These are phyloP conservation scores for Serpula lacrymans DNA, from an alignment of 768 basidiomycete species.

Conservation along the genomic window DNA sequence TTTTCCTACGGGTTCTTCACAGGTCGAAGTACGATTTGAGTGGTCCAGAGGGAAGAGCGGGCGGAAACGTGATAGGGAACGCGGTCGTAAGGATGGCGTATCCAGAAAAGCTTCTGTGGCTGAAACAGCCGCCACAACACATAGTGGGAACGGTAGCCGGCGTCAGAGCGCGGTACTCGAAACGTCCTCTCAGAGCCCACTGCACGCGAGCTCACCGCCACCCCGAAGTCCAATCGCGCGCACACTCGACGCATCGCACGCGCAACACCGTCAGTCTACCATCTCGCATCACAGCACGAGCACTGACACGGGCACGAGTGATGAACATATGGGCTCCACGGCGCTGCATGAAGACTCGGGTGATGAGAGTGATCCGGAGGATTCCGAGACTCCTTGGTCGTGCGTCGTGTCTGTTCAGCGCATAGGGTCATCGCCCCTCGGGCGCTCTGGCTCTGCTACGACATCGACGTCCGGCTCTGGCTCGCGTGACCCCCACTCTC, in stretches of 20 bases:
- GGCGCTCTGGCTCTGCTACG: constrained; percentile 7
- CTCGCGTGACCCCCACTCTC: neutral
- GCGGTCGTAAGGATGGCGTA: constrained; percentile 15
- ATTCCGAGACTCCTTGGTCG: constrained; percentile 95
- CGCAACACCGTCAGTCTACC: constrained; percentile 35
- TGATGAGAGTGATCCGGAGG: constrained; percentile 91
- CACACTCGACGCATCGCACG: constrained; percentile 1
- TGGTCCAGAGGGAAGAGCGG: constrained; percentile 59
- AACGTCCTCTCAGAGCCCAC: constrained; percentile 4
- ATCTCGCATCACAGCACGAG: constrained; percentile 38
- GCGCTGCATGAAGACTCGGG: constrained; percentile 44
- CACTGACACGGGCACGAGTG: constrained; percentile 28
- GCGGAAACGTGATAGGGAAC: constrained; percentile 18
- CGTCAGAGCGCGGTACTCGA: constrained; percentile 14
- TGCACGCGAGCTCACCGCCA: constrained; percentile 9
- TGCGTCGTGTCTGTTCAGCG: constrained; percentile 74
- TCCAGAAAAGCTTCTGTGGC: constrained; percentile 11
- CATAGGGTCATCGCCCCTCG: constrained; percentile 18
- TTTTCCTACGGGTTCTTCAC: constrained; percentile 17
- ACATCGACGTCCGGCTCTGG: constrained; percentile 3
- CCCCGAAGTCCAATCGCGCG: constrained; percentile 2
- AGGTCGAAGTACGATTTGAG: constrained; percentile 74
- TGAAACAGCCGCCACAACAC: constrained; percentile 1
- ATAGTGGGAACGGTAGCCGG: constrained; percentile 12
- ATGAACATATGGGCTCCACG: constrained; percentile 12